phyloP scores from a whole-genome alignment of 495 filamentous ascomycete species.

The Penicillium mononematosum region DNA sequence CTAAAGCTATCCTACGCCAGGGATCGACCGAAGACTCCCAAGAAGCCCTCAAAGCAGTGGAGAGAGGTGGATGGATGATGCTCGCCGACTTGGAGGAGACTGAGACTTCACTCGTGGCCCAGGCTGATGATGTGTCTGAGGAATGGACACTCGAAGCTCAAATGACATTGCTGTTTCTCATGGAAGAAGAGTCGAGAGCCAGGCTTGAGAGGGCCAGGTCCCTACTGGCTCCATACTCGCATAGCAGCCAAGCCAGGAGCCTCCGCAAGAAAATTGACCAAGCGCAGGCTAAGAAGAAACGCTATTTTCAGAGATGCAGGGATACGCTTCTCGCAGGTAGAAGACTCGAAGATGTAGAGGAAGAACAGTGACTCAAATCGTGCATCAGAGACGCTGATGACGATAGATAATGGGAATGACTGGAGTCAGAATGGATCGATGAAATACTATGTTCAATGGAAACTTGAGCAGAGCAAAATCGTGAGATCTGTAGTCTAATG shows the following conservation, averaged over 20 bases:
- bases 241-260: not conserved
- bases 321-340: not conserved
- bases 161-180: not conserved
- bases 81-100: not conserved
- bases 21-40: not conserved
- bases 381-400: not conserved
- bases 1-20: not conserved
- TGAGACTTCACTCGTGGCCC: not conserved
- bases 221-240: not conserved
- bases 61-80: not conserved
- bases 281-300: not conserved
- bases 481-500: not conserved
- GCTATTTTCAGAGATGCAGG: not conserved
- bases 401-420: not conserved
- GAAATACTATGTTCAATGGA: conserved; percentile 1
- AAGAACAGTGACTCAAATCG: not conserved
- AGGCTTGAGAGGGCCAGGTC: fast-evolving
- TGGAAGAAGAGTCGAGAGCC: not conserved
- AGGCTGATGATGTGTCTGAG: not conserved
- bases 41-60: not conserved
- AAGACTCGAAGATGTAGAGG: not conserved
- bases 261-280: not conserved
- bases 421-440: not conserved
- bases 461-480: not conserved
- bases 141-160: not conserved